Conservation (phyloP, 2,329 filamentous ascomycete genomes). For the Dactylellina cionopaga region DNA sequence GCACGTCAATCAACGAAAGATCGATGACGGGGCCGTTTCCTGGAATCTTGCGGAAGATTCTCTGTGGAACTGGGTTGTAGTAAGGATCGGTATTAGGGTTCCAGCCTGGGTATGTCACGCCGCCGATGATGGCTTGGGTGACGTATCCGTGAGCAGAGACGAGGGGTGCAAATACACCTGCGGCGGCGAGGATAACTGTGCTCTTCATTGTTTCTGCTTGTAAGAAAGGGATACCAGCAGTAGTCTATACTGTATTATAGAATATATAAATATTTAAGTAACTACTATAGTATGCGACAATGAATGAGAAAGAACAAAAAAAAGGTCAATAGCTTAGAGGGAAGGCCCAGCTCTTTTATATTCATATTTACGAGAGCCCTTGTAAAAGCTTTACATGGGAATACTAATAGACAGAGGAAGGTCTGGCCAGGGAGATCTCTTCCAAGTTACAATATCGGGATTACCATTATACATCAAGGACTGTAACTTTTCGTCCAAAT, state of each 20-base stretch:
- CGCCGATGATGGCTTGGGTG: slow-evolving; percentile 63
- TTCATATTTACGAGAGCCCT: too few species aligned
- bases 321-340: neutral
- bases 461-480: too few species aligned
- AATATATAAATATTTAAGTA: neutral
- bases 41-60: slow-evolving; percentile 69
- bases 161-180: slow-evolving; percentile 48
- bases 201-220: slow-evolving; percentile 33
- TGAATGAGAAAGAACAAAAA: slow-evolving; percentile 42
- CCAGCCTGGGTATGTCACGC: slow-evolving; percentile 60
- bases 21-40: slow-evolving; percentile 70
- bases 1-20: slow-evolving; percentile 66
- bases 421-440: too few species aligned
- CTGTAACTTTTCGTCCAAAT: neutral
- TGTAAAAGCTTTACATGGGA: too few species aligned
- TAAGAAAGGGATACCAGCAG: neutral
- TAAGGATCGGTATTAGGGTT: slow-evolving; percentile 65
- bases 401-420: too few species aligned
- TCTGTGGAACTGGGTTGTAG: slow-evolving; percentile 61
- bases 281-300: neutral
- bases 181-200: slow-evolving; percentile 24
- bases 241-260: neutral
- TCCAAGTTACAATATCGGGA: too few species aligned
- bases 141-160: slow-evolving; percentile 65
- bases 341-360: too few species aligned